A percentile compares a stretch with the other conserved stretches of the same genome.
Conservation (phyloP, 2,329 filamentous ascomycete genomes). For the Aureobasidium sp. region DNA sequence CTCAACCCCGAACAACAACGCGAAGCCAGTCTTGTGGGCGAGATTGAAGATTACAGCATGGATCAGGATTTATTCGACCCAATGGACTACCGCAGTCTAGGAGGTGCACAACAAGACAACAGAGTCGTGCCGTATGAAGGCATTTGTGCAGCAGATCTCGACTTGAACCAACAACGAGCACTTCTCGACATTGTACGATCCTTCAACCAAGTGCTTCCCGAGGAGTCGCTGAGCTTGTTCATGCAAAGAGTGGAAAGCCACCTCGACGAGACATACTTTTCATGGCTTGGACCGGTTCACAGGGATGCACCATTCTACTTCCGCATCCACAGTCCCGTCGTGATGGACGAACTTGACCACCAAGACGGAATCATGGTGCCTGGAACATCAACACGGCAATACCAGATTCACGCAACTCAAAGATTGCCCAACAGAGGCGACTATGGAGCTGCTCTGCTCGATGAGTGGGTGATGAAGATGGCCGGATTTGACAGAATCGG, state of each 20-base stretch:
- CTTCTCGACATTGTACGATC: slow-evolving; percentile 53
- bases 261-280: slow-evolving; percentile 64
- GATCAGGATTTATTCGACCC: slow-evolving; percentile 35
- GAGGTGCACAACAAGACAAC: slow-evolving; percentile 72
- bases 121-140: slow-evolving; percentile 65
- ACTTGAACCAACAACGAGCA: slow-evolving; percentile 40
- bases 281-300: slow-evolving; percentile 65
- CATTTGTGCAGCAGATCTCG: slow-evolving; percentile 47
- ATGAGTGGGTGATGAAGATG: slow-evolving; percentile 16
- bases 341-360: slow-evolving; percentile 70
- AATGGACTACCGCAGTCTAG: slow-evolving; percentile 59
- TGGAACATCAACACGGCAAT: slow-evolving; percentile 66
- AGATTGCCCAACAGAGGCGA: slow-evolving; percentile 67
- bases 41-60: slow-evolving; percentile 43
- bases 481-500: slow-evolving; percentile 15
- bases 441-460: slow-evolving; percentile 51
- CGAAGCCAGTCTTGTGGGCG: slow-evolving; percentile 43
- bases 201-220: slow-evolving; percentile 61
- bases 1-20: slow-evolving; percentile 42
- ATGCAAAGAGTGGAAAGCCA: slow-evolving; percentile 48
- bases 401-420: slow-evolving; percentile 68
- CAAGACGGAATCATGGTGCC: slow-evolving; percentile 64
- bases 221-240: slow-evolving; percentile 45
- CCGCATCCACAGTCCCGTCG: slow-evolving; percentile 65
- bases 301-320: slow-evolving; percentile 68